phyloP scores from a whole-genome alignment of 2,329 filamentous ascomycete species.

The Aspergillus ochraceoroseus region DNA sequence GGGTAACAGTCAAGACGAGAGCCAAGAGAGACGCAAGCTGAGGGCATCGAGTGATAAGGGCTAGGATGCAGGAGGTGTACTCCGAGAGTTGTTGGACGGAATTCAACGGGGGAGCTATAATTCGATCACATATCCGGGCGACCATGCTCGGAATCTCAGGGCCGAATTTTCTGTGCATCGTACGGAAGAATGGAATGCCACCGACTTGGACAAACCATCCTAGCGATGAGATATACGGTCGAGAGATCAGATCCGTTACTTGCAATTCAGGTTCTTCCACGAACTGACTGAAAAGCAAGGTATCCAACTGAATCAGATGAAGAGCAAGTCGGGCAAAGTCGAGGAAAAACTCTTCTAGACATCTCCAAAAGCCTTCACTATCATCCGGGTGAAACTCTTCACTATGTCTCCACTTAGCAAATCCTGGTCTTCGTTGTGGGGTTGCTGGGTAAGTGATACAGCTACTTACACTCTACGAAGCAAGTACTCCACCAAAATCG shows the following conservation, averaged over 20 bases:
- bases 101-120: constrained; percentile 27
- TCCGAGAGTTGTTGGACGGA: constrained; percentile 27
- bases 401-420: constrained; percentile 20
- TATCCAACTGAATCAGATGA: constrained; percentile 42
- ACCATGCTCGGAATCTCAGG: constrained; percentile 28
- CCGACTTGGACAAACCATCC: constrained; percentile 34
- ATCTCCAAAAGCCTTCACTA: constrained; percentile 27
- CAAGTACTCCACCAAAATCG: constrained; percentile 38
- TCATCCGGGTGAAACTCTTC: constrained; percentile 32
- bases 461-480: constrained; percentile 38
- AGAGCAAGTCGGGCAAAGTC: constrained; percentile 39
- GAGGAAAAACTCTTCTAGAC: constrained; percentile 42
- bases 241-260: constrained; percentile 30
- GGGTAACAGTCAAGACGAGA: constrained; percentile 22
- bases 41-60: constrained; percentile 29
- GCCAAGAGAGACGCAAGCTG: constrained; percentile 25
- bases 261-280: constrained; percentile 28
- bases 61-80: constrained; percentile 27
- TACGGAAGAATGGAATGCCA: constrained; percentile 37
- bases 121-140: constrained; percentile 28
- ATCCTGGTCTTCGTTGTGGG: background rate
- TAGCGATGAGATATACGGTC: constrained; percentile 34
- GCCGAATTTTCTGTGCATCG: constrained; percentile 31
- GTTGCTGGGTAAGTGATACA: background rate
- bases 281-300: constrained; percentile 28